phyloP scores from a whole-genome alignment of 2,329 filamentous ascomycete species.

The Penicillium digitatum region DNA sequence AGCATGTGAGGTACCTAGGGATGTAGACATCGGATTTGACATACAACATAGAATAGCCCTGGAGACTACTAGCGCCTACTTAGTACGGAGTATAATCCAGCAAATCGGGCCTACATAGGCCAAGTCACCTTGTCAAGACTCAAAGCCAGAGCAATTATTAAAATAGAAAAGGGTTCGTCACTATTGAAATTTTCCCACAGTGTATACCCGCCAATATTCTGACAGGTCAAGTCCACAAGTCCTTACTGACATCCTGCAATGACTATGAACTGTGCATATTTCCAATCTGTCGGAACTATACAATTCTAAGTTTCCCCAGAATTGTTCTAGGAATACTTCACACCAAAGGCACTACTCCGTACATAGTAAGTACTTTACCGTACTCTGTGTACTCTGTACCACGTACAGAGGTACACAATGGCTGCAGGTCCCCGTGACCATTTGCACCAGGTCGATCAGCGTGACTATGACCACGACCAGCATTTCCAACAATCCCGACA shows the following conservation, averaged over 20 bases:
- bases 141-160: neutral
- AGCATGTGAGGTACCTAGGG: too few species aligned
- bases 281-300: neutral
- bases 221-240: slow-evolving; percentile 9
- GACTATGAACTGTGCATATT: neutral
- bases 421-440: slow-evolving; percentile 7
- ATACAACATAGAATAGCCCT: neutral
- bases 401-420: neutral
- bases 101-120: neutral
- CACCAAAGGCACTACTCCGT: neutral
- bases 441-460: slow-evolving; percentile 1
- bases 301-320: slow-evolving; percentile 5
- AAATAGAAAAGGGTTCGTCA: neutral
- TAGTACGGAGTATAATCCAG: neutral
- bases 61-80: neutral
- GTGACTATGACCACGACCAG: neutral
- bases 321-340: neutral
- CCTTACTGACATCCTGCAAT: neutral
- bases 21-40: too few species aligned
- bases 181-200: neutral
- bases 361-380: neutral
- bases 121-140: neutral
- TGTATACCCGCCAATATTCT: neutral
- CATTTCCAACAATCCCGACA: neutral
- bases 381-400: neutral